A percentile compares a stretch with the other conserved stretches of the same genome.
phyloP scores from a whole-genome alignment of 2,329 filamentous ascomycete genomes.

The Colletotrichum zoysiae region DNA sequence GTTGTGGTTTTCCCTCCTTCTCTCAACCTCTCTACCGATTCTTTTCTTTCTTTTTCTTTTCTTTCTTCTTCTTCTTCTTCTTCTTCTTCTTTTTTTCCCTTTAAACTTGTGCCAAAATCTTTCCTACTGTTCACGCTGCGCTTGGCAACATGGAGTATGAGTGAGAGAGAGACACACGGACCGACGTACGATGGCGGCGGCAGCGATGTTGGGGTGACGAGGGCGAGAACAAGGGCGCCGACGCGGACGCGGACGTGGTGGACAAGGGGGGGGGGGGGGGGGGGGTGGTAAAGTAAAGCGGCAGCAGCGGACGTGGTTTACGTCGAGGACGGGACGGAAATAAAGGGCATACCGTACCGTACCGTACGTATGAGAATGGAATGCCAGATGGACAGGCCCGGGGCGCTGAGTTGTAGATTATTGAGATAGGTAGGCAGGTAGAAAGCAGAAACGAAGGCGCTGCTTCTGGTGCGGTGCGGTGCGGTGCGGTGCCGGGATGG shows the following conservation, averaged over 20 bases:
- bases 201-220: background rate
- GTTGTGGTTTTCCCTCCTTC: no score
- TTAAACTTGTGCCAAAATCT: background rate
- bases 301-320: background rate
- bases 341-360: background rate
- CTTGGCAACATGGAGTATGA: conserved; percentile 20
- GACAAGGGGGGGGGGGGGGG: background rate
- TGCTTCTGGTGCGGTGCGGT: background rate
- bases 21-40: no score
- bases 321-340: conserved; percentile 5
- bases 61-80: background rate
- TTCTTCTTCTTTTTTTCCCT: background rate
- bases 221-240: background rate
- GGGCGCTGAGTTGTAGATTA: conserved; percentile 6
- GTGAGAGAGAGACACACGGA: conserved; percentile 7
- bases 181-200: conserved; percentile 5
- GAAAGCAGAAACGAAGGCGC: conserved; percentile 3
- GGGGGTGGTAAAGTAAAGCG: background rate
- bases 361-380: background rate
- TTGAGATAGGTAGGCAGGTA: no score
- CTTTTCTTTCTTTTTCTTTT: background rate
- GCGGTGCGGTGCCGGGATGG: background rate
- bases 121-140: conserved; percentile 13
- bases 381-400: background rate
- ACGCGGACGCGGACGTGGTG: background rate